These are phyloP conservation scores for Pelargonium myrrhifolium DNA, from an alignment of 441 rosid genomes.

Conservation along the genomic window DNA sequence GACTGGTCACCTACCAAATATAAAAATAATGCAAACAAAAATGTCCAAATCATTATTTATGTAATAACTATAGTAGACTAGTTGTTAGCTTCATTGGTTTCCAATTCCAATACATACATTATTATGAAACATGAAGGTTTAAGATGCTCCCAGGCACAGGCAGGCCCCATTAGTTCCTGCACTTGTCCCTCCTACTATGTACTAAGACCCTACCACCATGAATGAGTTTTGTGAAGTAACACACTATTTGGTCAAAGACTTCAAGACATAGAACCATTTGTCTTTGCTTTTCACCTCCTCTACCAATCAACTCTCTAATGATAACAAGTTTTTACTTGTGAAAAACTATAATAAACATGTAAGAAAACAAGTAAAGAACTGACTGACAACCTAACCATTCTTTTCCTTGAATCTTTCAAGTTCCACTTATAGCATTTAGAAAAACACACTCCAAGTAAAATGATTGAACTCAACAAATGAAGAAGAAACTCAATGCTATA, in stretches of 20 bases:
- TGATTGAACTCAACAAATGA: background rate
- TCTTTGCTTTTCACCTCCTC: too few species aligned
- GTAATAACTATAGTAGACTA: background rate
- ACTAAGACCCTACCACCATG: background rate
- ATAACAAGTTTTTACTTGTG: too few species aligned
- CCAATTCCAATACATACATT: too few species aligned
- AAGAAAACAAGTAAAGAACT: too few species aligned
- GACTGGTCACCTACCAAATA: constrained; percentile 2
- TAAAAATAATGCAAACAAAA: background rate
- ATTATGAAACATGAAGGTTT: background rate
- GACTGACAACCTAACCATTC: background rate
- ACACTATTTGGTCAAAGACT: background rate
- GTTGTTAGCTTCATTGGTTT: background rate
- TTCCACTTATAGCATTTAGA: background rate
- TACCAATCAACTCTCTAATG: too few species aligned
- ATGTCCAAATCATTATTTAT: background rate
- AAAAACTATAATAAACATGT: too few species aligned
- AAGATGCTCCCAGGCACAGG: background rate
- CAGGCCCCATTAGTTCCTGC: constrained; percentile 3
- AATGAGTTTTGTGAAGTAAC: background rate
- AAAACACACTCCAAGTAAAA: background rate
- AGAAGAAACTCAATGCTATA: background rate
- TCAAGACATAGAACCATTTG: too few species aligned
- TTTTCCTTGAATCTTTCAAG: background rate
- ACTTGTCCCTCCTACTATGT: background rate